Evolutionary conservation across 2,329 filamentous ascomycete genomes (phyloP).

Genomic region (Ascochyta clinopodiicola): DNA sequence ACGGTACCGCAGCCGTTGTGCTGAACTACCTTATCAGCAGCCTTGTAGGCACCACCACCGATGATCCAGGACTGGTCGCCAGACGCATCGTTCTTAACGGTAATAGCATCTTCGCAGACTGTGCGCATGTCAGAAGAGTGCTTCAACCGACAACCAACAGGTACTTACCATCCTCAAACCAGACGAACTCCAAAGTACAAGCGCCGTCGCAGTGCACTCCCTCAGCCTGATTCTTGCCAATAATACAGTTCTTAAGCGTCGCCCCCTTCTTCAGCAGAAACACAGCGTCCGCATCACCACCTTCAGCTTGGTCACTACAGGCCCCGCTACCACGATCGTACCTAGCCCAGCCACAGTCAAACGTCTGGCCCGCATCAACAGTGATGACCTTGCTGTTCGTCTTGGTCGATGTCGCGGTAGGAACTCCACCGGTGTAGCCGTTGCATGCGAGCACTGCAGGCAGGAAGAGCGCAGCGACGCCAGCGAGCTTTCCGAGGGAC

Average conservation of each 20-base stretch:
- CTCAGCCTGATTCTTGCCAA: slow-evolving; percentile 57
- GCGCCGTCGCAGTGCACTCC: slow-evolving; percentile 57
- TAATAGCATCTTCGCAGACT: slow-evolving; percentile 46
- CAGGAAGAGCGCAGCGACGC: slow-evolving; percentile 19
- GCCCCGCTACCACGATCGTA: slow-evolving; percentile 27
- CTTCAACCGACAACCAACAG: background rate
- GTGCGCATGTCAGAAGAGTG: background rate
- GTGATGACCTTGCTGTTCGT: slow-evolving; percentile 26
- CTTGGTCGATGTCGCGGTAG: slow-evolving; percentile 21
- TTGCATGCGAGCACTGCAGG: slow-evolving; percentile 23
- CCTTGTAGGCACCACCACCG: slow-evolving; percentile 45
- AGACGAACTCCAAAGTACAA: slow-evolving; percentile 55
- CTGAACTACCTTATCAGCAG: slow-evolving; percentile 46
- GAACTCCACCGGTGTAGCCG: slow-evolving; percentile 24
- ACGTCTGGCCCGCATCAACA: slow-evolving; percentile 20
- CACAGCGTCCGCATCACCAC: slow-evolving; percentile 52
- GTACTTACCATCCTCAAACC: slow-evolving; percentile 39
- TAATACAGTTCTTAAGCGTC: slow-evolving; percentile 59
- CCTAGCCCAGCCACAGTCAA: slow-evolving; percentile 25
- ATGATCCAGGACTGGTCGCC: slow-evolving; percentile 43
- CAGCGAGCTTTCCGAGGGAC: slow-evolving; percentile 7
- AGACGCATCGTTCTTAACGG: slow-evolving; percentile 31
- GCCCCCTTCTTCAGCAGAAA: slow-evolving; percentile 58
- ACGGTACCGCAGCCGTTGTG: slow-evolving; percentile 48
- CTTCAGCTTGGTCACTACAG: slow-evolving; percentile 23